Conservation (phyloP, 2,329 filamentous ascomycete genomes). For the Apiospora rasikravindrae region DNA sequence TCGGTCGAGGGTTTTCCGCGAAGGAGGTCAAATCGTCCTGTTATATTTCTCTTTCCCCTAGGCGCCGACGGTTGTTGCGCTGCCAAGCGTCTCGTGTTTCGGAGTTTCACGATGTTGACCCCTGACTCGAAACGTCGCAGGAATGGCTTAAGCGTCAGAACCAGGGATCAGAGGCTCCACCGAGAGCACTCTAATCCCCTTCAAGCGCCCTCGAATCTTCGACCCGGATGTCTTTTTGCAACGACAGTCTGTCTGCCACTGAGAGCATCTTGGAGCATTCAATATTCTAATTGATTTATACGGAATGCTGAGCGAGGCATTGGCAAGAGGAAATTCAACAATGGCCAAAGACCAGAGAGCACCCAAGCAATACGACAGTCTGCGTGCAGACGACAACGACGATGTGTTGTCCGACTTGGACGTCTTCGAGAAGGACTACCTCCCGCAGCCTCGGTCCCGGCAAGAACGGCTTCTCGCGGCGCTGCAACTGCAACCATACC, state of each 20-base stretch:
- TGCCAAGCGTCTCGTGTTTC: not conserved
- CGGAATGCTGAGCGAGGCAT: not conserved
- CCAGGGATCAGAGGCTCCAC: not conserved
- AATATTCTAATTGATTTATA: not conserved
- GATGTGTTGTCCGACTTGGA: constrained; percentile 36
- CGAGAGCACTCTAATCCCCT: not conserved
- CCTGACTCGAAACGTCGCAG: constrained; percentile 20
- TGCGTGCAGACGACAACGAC: constrained; percentile 32
- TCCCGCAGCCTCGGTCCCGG: constrained; percentile 24
- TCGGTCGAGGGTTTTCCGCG: not conserved
- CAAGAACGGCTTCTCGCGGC: constrained; percentile 26
- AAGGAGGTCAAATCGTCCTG: not conserved
- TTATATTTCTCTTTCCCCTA: not conserved
- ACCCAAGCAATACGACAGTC: constrained; percentile 23
- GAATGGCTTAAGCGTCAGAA: not conserved
- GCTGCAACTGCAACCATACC: constrained; percentile 32
- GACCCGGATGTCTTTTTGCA: not conserved
- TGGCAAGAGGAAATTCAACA: constrained; percentile 7
- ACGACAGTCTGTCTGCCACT: not conserved
- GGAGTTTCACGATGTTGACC: not conserved
- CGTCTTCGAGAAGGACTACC: constrained; percentile 37
- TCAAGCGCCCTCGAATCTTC: not conserved
- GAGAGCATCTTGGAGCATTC: not conserved
- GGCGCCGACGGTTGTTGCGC: not conserved
- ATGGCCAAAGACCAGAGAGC: constrained; percentile 24